Evolutionary conservation across 1,139 yeast species (phyloP), one percentile per base, ranked within the genome.

Genomic region (Kodamaea anthophila): DNA sequence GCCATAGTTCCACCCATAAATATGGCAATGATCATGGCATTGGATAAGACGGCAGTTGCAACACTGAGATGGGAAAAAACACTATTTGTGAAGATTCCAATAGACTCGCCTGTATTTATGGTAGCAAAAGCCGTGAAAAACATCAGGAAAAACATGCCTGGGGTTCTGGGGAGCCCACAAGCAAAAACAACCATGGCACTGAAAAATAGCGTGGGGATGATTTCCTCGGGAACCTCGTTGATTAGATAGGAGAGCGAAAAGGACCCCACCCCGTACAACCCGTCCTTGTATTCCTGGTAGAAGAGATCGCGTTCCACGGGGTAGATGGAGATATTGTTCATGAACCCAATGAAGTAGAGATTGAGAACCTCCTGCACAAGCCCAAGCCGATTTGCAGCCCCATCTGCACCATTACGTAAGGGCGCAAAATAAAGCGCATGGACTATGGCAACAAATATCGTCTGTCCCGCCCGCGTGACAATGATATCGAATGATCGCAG

Each of bases 1-100:
- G 55, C 47, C 56, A 51, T 51, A 21, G 56, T 49, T 2, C 56
- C 56, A 3, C 50, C 55, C 55, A 50, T 50, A 35, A 51, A 50
- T 13, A 49, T 39, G 3, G 51, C 55, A 21, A 51, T 30, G 15
- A 43, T 43, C 23, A 46, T 43, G 10, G 42, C 12, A 28, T 41
- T 46, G 15, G 45, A 27, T 32, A 51, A 40, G 6, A 51, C 38
- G 29, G 47, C 49, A n/a, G 51, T 45, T 10, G 49, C 54, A 24
- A 50, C 40, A 2, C 55, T 54, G 44, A 49, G 30, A 31, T 51
- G 55, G 24, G 37, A 37, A 33, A 51, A 44, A 10, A 43, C 23
- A 25, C 48, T 42, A 33, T 47, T 49, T 31, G 44, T 45, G 19
- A 50, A 31, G 3, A 47, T 47, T 0, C 56, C 56, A 15, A 51